These are phyloP conservation scores for Cystofilobasidium ferigula DNA, from an alignment of 768 basidiomycete genomes.

Conservation along the genomic window DNA sequence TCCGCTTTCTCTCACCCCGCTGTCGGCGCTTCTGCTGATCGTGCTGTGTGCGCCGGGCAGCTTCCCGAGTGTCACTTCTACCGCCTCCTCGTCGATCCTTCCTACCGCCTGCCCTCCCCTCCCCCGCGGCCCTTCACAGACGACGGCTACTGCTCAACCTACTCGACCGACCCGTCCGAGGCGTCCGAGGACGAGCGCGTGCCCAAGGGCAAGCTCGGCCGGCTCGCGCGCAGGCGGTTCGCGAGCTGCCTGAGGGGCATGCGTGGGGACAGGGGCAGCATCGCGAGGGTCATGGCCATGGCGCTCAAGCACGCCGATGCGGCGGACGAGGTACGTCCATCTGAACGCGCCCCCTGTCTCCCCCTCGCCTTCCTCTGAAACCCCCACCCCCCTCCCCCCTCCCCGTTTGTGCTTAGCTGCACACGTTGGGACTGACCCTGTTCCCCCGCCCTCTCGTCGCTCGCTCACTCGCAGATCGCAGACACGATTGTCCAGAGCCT, in stretches of 20 bases:
- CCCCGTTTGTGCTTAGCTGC: not conserved
- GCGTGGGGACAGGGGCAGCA: slow-evolving; percentile 74
- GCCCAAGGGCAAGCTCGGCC: slow-evolving; percentile 66
- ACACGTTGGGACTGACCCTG: not conserved
- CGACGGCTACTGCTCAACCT: slow-evolving; percentile 72
- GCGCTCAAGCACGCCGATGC: slow-evolving; percentile 93
- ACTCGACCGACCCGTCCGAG: slow-evolving; percentile 87
- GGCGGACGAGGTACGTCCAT: slow-evolving; percentile 65
- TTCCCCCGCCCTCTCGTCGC: no score
- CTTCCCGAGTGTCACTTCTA: slow-evolving; percentile 42
- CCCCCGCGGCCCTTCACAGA: slow-evolving; percentile 38
- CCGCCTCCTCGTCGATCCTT: slow-evolving; percentile 36
- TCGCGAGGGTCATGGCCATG: slow-evolving; percentile 94
- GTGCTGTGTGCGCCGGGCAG: slow-evolving; percentile 28
- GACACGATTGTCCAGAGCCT: slow-evolving; percentile 84
- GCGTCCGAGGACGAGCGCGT: slow-evolving; percentile 77
- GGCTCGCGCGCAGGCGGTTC: slow-evolving; percentile 67
- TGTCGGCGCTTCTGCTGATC: not conserved
- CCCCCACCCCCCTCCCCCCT: no score
- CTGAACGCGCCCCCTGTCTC: no score
- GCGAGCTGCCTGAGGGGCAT: slow-evolving; percentile 81
- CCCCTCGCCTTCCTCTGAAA: no score
- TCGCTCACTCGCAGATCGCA: slow-evolving; percentile 73
- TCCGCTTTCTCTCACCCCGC: not conserved
- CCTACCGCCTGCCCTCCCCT: slow-evolving; percentile 40